Conservation (phyloP, 208 protist species). For the Blechomonas ayalai region DNA sequence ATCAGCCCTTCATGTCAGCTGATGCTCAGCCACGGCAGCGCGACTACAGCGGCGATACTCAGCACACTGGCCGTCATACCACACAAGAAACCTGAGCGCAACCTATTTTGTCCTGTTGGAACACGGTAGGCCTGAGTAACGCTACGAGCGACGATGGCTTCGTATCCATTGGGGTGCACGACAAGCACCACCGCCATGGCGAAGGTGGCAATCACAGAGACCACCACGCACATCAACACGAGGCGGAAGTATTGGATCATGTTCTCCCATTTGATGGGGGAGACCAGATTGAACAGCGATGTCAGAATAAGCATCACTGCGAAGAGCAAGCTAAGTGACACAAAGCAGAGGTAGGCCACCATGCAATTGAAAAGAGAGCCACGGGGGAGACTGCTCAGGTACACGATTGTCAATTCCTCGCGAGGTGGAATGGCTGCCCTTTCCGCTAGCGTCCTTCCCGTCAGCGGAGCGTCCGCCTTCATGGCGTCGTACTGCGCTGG, state of each 20-base stretch:
- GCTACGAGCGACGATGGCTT: background rate
- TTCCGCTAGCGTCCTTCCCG: too few relatives aligned
- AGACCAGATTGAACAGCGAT: slow-evolving; percentile 14
- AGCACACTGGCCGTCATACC: slow-evolving; percentile 11
- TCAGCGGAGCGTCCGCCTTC: too few relatives aligned
- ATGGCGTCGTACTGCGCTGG: too few relatives aligned
- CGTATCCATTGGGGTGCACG: slow-evolving; percentile 4
- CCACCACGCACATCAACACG: slow-evolving; percentile 1
- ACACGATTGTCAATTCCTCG: background rate
- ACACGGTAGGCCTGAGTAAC: background rate
- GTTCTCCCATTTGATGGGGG: background rate
- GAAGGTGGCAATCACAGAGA: slow-evolving; percentile 3
- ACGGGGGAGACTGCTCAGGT: slow-evolving; percentile 6
- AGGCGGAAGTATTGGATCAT: background rate
- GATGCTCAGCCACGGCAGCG: too few relatives aligned
- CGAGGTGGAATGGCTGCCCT: too few relatives aligned
- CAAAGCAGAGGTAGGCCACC: slow-evolving; percentile 35
- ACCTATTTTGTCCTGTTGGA: too few relatives aligned
- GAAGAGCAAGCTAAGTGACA: slow-evolving; percentile 10
- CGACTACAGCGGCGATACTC: slow-evolving; percentile 11
- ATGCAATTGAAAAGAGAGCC: slow-evolving; percentile 16
- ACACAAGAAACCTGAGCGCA: slow-evolving; percentile 26
- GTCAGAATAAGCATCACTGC: slow-evolving; percentile 16
- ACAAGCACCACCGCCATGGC: slow-evolving; percentile 21
- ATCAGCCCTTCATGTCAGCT: too few relatives aligned